These are phyloP conservation scores for Bipolaris cookei DNA, from an alignment of 2,329 filamentous ascomycete species.

Conservation along the genomic window DNA sequence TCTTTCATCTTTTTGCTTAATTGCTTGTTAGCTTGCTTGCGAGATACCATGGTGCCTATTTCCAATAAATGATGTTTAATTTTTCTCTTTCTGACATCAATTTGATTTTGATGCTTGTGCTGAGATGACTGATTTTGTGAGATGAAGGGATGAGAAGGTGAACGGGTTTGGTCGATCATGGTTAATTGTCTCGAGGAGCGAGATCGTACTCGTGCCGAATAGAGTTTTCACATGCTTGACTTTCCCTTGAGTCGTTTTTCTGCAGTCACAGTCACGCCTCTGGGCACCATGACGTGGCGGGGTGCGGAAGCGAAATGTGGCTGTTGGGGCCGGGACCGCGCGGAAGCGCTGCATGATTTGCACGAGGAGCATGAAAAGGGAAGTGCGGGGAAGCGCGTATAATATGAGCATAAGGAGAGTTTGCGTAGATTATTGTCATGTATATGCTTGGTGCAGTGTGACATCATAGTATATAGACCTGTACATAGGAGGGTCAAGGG, in stretches of 20 bases:
- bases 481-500: no score
- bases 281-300: no score
- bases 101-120: background rate
- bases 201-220: no score
- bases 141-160: background rate
- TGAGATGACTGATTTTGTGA: background rate
- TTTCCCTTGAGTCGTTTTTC: no score
- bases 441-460: no score
- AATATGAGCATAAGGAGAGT: no score
- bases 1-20: slow-evolving; percentile 1
- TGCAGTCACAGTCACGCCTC: no score
- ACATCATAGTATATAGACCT: no score
- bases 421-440: background rate
- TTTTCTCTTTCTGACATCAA: background rate
- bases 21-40: slow-evolving; percentile 7
- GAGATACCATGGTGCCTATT: slow-evolving; percentile 21
- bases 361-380: background rate
- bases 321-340: background rate
- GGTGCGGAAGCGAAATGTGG: background rate
- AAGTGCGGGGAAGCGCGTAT: background rate
- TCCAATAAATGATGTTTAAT: background rate
- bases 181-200: no score
- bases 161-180: no score
- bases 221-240: no score
- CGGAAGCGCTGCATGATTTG: background rate